Evolutionary conservation across 176 grass and related monocot species (phyloP).

Genomic region (Guadua angustifolia): DNA sequence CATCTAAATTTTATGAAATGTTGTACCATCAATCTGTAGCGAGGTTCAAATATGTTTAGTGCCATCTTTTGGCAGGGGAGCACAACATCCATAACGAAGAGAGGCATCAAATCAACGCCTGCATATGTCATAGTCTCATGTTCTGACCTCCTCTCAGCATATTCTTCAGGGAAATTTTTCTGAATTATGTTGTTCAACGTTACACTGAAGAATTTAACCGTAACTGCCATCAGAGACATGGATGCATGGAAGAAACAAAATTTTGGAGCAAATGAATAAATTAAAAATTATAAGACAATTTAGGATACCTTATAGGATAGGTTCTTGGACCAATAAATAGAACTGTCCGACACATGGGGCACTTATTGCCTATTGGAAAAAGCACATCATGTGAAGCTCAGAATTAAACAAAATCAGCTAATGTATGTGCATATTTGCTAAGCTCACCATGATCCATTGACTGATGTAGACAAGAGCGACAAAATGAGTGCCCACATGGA

Average conservation of each 20-base stretch:
- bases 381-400: constrained; percentile 42
- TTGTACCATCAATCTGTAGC: constrained; percentile 97
- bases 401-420: constrained; percentile 37
- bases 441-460: constrained; percentile 95
- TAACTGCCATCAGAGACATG: constrained; percentile 53
- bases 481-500: constrained; percentile 99
- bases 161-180: constrained; percentile 91
- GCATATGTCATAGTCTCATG: constrained; percentile 83
- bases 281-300: constrained; percentile 21
- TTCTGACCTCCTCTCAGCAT: constrained; percentile 87
- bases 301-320: constrained; percentile 81
- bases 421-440: constrained; percentile 40
- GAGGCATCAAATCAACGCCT: constrained; percentile 89
- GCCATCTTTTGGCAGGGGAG: constrained; percentile 93
- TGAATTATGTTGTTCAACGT: constrained; percentile 93
- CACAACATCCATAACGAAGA: constrained; percentile 99
- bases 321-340: constrained; percentile 93
- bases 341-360: constrained; percentile 94
- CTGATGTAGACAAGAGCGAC: constrained; percentile 88
- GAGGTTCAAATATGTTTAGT: constrained; percentile 99
- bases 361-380: constrained; percentile 82
- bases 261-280: constrained; percentile 38
- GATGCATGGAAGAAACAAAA: constrained; percentile 17
- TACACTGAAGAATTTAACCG: constrained; percentile 74
- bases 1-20: constrained; percentile 22